phyloP scores from a whole-genome alignment of 805 yeast genomes.

The Clavispora phyllophila region DNA sequence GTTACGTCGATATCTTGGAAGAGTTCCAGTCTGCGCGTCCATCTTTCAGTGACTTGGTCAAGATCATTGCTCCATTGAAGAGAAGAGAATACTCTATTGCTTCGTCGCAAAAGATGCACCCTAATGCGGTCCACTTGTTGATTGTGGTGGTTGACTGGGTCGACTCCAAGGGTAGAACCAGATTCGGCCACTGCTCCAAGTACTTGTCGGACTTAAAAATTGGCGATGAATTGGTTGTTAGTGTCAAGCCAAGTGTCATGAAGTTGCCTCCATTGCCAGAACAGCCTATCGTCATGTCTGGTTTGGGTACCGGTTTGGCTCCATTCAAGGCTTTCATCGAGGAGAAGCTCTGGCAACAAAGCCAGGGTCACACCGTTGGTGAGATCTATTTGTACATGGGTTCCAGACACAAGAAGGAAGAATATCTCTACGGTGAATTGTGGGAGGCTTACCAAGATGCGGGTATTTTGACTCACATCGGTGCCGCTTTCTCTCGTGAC shows the following conservation, averaged over 20 bases:
- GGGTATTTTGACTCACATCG: constrained; percentile 86
- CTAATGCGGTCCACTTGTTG: constrained; percentile 83
- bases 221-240: constrained; percentile 85
- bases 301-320: constrained; percentile 95
- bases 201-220: constrained; percentile 72
- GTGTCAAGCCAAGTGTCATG: constrained; percentile 97
- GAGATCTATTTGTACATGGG: constrained; percentile 85
- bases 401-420: constrained; percentile 92
- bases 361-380: constrained; percentile 86
- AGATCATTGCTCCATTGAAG: constrained; percentile 78
- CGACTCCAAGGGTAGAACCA: constrained; percentile 75
- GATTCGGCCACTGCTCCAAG: constrained; percentile 94
- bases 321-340: constrained; percentile 97
- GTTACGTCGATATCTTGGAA: constrained; percentile 76
- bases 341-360: constrained; percentile 88
- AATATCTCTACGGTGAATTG: constrained; percentile 90
- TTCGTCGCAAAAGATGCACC: constrained; percentile 88
- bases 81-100: constrained; percentile 98
- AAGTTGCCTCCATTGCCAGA: constrained; percentile 82
- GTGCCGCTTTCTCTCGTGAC: constrained; percentile 98
- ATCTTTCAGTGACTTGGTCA: constrained; percentile 58
- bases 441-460: constrained; percentile 97
- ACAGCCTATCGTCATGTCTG: constrained; percentile 94
- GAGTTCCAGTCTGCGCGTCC: constrained; percentile 84
- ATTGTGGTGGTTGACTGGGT: constrained; percentile 96